These are phyloP conservation scores for Venturia pyrina DNA, from an alignment of 2,329 filamentous ascomycete species.

Conservation along the genomic window DNA sequence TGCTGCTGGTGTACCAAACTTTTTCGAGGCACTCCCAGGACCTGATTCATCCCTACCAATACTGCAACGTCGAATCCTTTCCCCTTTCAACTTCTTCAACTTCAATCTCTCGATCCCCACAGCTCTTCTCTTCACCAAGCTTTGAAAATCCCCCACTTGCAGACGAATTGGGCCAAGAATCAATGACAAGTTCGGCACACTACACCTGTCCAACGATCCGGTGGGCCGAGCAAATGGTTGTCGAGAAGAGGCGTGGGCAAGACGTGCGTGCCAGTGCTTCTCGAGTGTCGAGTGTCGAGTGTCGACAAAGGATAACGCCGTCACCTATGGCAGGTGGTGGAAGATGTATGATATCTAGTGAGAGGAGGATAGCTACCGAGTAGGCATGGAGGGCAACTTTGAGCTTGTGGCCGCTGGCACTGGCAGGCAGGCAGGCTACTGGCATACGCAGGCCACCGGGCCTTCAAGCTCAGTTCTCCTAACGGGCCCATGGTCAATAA, in stretches of 20 bases:
- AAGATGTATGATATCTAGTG: no score
- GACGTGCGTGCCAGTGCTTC: not conserved
- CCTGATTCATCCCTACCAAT: not conserved
- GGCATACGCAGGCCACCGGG: not conserved
- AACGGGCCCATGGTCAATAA: not conserved
- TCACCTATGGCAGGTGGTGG: not conserved
- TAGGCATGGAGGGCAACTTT: no score
- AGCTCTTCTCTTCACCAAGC: not conserved
- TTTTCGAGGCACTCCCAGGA: not conserved
- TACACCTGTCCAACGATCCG: not conserved
- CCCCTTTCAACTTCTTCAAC: not conserved
- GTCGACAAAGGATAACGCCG: not conserved
- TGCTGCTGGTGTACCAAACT: conserved; percentile 3
- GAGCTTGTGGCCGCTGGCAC: no score
- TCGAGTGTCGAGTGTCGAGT: no score
- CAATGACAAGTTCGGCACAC: not conserved
- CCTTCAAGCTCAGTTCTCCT: not conserved
- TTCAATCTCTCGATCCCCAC: not conserved
- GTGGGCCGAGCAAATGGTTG: not conserved
- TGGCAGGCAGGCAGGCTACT: no score
- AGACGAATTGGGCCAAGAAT: not conserved
- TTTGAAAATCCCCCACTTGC: not conserved
- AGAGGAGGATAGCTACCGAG: no score
- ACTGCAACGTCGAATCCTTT: not conserved
- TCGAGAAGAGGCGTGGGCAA: not conserved